A percentile compares a stretch with the other conserved stretches of the same genome.
phyloP scores from a whole-genome alignment of 2,329 filamentous ascomycete genomes.

The Colletotrichum acutatum region DNA sequence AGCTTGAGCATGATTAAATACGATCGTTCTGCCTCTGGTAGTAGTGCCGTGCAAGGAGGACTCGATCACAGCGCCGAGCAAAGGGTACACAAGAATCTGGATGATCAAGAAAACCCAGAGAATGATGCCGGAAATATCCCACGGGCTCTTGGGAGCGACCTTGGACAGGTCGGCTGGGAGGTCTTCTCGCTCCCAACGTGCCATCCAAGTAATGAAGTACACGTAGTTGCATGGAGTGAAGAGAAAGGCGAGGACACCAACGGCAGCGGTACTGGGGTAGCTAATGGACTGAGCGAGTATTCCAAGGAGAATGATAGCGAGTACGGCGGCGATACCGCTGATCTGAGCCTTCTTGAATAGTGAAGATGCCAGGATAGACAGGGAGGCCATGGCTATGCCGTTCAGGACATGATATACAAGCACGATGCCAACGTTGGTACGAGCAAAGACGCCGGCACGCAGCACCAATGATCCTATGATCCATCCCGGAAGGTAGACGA shows the following conservation, averaged over 20 bases:
- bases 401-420: slow-evolving; percentile 79
- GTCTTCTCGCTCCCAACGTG: slow-evolving; percentile 77
- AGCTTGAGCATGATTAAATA: slow-evolving; percentile 44
- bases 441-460: slow-evolving; percentile 70
- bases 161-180: slow-evolving; percentile 69
- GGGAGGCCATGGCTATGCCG: slow-evolving; percentile 82
- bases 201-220: slow-evolving; percentile 80
- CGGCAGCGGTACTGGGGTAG: slow-evolving; percentile 69
- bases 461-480: slow-evolving; percentile 78
- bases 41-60: slow-evolving; percentile 80
- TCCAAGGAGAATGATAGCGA: slow-evolving; percentile 79
- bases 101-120: slow-evolving; percentile 82
- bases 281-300: slow-evolving; percentile 83
- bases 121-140: slow-evolving; percentile 76
- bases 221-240: slow-evolving; percentile 92
- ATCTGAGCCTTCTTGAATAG: slow-evolving; percentile 91
- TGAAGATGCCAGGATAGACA: slow-evolving; percentile 82
- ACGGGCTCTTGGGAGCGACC: slow-evolving; percentile 72
- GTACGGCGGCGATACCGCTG: slow-evolving; percentile 82
- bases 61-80: slow-evolving; percentile 81
- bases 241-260: slow-evolving; percentile 77
- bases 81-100: slow-evolving; percentile 81
- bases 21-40: slow-evolving; percentile 67
- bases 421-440: slow-evolving; percentile 73
- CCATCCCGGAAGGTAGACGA: slow-evolving; percentile 87